Percentiles rank a stretch among this genome's conserved stretches.
Evolutionary conservation across 2,329 filamentous ascomycete species (phyloP).

Genomic region (Pseudocercospora pini-densiflorae): DNA sequence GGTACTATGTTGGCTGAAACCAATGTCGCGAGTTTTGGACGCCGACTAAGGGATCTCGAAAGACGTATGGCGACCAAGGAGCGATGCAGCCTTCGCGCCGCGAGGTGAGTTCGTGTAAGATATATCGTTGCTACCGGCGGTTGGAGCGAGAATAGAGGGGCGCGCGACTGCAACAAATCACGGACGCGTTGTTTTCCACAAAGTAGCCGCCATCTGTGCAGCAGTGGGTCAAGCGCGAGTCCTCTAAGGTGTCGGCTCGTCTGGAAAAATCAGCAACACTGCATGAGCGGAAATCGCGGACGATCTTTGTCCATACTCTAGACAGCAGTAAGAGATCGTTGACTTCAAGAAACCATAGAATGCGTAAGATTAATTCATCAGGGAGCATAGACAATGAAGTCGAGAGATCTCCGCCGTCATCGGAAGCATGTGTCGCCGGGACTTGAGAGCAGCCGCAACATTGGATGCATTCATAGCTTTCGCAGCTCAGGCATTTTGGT

Average conservation of each 20-base stretch:
- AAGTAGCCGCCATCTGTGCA: slow-evolving; percentile 67
- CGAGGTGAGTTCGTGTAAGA: slow-evolving; percentile 67
- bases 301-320: slow-evolving; percentile 38
- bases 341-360: slow-evolving; percentile 52
- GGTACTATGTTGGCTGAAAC: slow-evolving; percentile 69
- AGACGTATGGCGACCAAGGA: slow-evolving; percentile 69
- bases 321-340: slow-evolving; percentile 51
- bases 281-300: neutral
- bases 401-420: neutral
- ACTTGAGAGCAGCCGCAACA: neutral
- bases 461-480: neutral
- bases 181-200: slow-evolving; percentile 60
- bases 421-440: neutral
- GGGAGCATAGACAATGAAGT: slow-evolving; percentile 34
- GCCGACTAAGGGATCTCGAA: slow-evolving; percentile 62
- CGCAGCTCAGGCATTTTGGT: neutral
- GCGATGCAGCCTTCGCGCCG: slow-evolving; percentile 66
- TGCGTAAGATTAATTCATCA: slow-evolving; percentile 51
- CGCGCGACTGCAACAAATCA: slow-evolving; percentile 60
- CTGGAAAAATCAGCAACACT: slow-evolving; percentile 44
- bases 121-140: slow-evolving; percentile 70
- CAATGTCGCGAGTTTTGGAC: slow-evolving; percentile 64
- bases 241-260: slow-evolving; percentile 65
- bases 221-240: slow-evolving; percentile 67
- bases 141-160: slow-evolving; percentile 63